Conservation (phyloP, 164 flowering plant genomes). For the Aristolochia contorta region DNA sequence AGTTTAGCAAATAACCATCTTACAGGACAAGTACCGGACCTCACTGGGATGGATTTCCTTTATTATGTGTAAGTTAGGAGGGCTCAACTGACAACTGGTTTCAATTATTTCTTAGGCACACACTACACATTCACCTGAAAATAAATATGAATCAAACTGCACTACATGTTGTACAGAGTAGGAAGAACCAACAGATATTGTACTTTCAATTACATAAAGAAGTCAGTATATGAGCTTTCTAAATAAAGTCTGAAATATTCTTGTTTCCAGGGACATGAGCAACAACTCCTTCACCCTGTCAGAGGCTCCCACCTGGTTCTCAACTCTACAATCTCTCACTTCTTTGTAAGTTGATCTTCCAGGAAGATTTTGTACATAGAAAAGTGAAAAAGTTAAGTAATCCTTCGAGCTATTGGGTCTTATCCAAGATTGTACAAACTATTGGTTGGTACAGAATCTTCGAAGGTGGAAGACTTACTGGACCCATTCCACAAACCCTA, state of each 20-base stretch:
- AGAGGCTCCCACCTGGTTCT: conserved; percentile 77
- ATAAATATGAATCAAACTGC: conserved; percentile 52
- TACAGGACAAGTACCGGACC: conserved; percentile 29
- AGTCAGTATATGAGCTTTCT: neutral
- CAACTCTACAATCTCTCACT: conserved; percentile 62
- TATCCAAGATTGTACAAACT: neutral
- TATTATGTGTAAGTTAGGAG: conserved; percentile 34
- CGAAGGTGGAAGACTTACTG: conserved; percentile 57
- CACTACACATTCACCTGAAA: neutral
- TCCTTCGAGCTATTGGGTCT: conserved; percentile 4
- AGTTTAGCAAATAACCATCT: conserved; percentile 62
- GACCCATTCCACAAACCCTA: conserved; percentile 42
- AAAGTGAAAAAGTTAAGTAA: neutral
- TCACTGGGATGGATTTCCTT: too few species aligned
- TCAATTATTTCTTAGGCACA: too few species aligned
- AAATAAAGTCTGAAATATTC: conserved; percentile 49
- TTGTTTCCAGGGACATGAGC: conserved; percentile 73
- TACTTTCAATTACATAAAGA: conserved; percentile 70
- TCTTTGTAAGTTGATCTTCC: conserved; percentile 51
- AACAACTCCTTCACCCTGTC: conserved; percentile 61
- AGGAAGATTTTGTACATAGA: neutral
- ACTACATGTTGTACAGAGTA: conserved; percentile 48
- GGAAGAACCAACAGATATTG: conserved; percentile 51
- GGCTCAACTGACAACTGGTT: too few species aligned
- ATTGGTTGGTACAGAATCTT: conserved; percentile 33